phyloP scores from a whole-genome alignment of 306 rosid genomes.

The Datisca glomerata region DNA sequence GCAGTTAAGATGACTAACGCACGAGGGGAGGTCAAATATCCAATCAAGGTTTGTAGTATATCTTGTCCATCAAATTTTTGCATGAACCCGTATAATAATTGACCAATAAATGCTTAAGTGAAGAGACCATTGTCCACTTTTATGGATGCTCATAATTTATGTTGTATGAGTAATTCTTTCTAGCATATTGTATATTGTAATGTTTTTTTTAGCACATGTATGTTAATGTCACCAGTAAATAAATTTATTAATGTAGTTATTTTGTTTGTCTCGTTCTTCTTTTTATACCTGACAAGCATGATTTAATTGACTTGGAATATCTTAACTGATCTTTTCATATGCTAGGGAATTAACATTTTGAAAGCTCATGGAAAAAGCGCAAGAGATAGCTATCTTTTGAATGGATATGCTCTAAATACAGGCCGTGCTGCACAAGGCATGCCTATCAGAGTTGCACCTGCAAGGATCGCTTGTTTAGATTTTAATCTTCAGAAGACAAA shows the following conservation, averaged over 20 bases:
- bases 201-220: too few relatives aligned
- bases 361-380: conserved; percentile 98
- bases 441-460: conserved; percentile 90
- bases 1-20: conserved; percentile 92
- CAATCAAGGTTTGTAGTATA: conserved; percentile 81
- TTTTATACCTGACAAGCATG: not conserved
- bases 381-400: conserved; percentile 80
- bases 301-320: not conserved
- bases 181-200: too few relatives aligned
- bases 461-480: conserved; percentile 90
- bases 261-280: too few relatives aligned
- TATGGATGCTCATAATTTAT: too few relatives aligned
- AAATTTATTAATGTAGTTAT: too few relatives aligned
- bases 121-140: too few relatives aligned
- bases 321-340: conserved; percentile 7
- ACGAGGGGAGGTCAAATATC: conserved; percentile 84
- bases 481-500: conserved; percentile 98
- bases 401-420: conserved; percentile 84
- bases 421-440: conserved; percentile 99
- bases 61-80: too few relatives aligned
- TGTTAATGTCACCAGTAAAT: too few relatives aligned
- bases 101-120: too few relatives aligned
- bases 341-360: conserved; percentile 83
- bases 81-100: too few relatives aligned
- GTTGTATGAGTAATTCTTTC: too few relatives aligned